These are phyloP conservation scores for Phytophthora sp. DNA, from an alignment of 352 stramenopile species.

Conservation along the genomic window DNA sequence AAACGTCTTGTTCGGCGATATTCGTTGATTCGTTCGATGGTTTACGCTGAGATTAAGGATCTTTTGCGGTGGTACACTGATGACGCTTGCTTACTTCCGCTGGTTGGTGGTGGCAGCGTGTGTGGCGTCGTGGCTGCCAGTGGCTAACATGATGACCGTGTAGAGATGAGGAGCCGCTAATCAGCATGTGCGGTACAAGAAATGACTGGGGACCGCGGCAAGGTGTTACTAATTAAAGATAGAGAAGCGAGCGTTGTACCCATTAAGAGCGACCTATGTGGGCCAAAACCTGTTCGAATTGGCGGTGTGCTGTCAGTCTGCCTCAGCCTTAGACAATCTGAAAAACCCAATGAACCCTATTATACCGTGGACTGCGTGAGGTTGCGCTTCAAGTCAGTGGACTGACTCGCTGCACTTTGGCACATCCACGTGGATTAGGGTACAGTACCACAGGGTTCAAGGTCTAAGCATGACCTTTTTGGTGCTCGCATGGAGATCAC, in stretches of 20 bases:
- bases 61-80: constrained; percentile 17
- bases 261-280: neutral
- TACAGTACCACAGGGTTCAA: neutral
- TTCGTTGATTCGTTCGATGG: no score
- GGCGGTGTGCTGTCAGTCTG: neutral
- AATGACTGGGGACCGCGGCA: constrained; percentile 8
- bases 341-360: no score
- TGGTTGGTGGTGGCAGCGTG: no score
- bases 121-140: constrained; percentile 5
- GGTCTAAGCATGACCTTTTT: constrained; percentile 17
- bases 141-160: constrained; percentile 11
- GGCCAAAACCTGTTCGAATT: neutral
- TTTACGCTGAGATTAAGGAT: neutral
- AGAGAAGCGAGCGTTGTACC: neutral
- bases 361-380: no score
- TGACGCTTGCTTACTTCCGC: no score
- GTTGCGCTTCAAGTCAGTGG: constrained; percentile 2
- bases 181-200: constrained; percentile 22
- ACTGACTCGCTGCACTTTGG: constrained; percentile 27
- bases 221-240: constrained; percentile 26
- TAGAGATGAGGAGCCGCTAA: constrained; percentile 27
- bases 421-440: constrained; percentile 9
- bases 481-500: constrained; percentile 6
- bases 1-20: constrained; percentile 12
- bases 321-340: neutral